These are phyloP conservation scores for Medicago lupulina DNA, from an alignment of 306 rosid species.

Conservation along the genomic window DNA sequence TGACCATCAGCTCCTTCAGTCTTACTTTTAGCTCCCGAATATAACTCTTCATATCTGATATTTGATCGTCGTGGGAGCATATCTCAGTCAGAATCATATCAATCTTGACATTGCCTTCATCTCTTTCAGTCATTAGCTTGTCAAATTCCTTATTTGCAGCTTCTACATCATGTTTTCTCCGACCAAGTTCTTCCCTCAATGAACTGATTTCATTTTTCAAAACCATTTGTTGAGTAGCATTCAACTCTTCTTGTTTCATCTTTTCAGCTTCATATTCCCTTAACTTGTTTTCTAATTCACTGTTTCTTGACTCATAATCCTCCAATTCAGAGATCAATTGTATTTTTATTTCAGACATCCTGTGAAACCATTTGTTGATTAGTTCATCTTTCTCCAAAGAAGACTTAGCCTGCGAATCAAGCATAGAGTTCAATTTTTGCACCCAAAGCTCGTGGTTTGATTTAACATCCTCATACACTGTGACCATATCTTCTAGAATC, in stretches of 20 bases:
- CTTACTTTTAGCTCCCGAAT: slow-evolving; percentile 15
- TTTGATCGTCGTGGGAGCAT: slow-evolving; percentile 52
- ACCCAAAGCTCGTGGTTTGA: not conserved
- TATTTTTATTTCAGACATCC: slow-evolving; percentile 25
- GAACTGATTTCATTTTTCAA: slow-evolving; percentile 58
- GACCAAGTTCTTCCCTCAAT: slow-evolving; percentile 56
- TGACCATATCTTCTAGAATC: slow-evolving; percentile 54
- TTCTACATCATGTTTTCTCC: slow-evolving; percentile 51
- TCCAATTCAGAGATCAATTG: not conserved
- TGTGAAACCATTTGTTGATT: slow-evolving; percentile 54
- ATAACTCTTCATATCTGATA: slow-evolving; percentile 54
- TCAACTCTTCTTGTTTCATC: slow-evolving; percentile 51
- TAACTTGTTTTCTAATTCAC: slow-evolving; percentile 37
- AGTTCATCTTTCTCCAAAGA: slow-evolving; percentile 52
- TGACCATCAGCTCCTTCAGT: not conserved
- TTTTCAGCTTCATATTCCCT: slow-evolving; percentile 55
- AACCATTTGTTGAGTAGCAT: slow-evolving; percentile 49
- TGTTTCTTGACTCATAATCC: slow-evolving; percentile 47
- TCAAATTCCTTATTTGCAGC: slow-evolving; percentile 62
- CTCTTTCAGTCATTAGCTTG: slow-evolving; percentile 62
- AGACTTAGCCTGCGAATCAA: slow-evolving; percentile 47
- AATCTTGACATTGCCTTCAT: slow-evolving; percentile 49
- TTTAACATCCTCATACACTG: slow-evolving; percentile 43
- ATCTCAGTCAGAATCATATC: slow-evolving; percentile 55
- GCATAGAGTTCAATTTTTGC: slow-evolving; percentile 23